Evolutionary conservation across 257 asterid genomes (phyloP).

Genomic region (Solanum tarijense): DNA sequence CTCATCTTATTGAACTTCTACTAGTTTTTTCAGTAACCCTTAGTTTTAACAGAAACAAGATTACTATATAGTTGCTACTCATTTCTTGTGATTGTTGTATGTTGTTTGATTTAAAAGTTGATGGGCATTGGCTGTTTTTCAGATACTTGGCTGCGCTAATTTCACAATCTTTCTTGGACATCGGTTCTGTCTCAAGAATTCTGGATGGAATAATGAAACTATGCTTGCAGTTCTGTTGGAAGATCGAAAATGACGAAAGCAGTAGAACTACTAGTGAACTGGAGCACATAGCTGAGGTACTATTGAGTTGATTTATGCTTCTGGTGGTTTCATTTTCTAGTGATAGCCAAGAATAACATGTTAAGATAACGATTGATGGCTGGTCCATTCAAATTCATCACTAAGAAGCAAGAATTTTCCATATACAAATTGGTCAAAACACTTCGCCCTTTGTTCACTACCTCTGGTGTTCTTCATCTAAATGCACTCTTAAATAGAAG

Average conservation of each 20-base stretch:
- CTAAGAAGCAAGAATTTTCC: background rate
- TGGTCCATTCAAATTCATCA: background rate
- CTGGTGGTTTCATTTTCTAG: conserved; percentile 1
- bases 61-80: background rate
- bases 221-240: conserved; percentile 95
- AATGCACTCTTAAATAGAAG: background rate
- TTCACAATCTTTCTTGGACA: conserved; percentile 94
- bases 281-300: conserved; percentile 91
- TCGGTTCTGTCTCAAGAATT: conserved; percentile 94
- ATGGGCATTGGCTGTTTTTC: conserved; percentile 4
- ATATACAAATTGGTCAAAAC: background rate
- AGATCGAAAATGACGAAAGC: conserved; percentile 65
- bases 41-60: background rate
- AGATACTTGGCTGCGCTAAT: conserved; percentile 88
- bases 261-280: conserved; percentile 53
- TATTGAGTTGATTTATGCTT: conserved; percentile 1
- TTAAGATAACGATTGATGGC: background rate
- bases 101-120: background rate
- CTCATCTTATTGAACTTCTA: background rate
- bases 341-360: background rate
- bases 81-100: background rate
- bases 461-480: background rate
- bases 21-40: background rate
- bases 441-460: background rate
- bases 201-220: conserved; percentile 94